Evolutionary conservation across 805 yeast genomes (phyloP), one percentile per base, ranked within the genome.

Genomic region (Brettanomyces anomalus): DNA sequence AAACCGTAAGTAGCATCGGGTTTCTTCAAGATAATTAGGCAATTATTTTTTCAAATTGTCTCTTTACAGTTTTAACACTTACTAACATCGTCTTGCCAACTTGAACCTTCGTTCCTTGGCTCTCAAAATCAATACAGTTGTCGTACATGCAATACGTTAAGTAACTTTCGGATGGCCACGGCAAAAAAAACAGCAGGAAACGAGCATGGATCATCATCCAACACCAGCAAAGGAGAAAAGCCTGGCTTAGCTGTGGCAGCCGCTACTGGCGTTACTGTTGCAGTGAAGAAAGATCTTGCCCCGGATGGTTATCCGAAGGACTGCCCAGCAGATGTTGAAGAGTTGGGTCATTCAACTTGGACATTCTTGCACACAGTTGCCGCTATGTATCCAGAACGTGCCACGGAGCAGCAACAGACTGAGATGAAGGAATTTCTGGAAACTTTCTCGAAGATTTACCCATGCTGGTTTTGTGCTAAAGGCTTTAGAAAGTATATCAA

Each of bases 391-490:
- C 97, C 98, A 0, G 79, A 71, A 33, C 61, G 53, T 0, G 94
- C 98, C 2, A 55, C 74, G 4, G 54, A 53, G 2, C 63, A 64
- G 20, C 78, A 88, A 51, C 89, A 89, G 62, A 51, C 60, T 4
- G 95, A 87, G 47, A 75, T 90, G 79, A 66, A 64, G 39, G 73
- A 76, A 39, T 89, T 93, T 50, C 57, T 93, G 40, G 65, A 64
- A 3, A 64, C 85, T 3, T 86, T 93, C 55, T 78, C 93, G 3
- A 76, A 77, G 46, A 68, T 90, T 28, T 93, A 90, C 56, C 98
- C 98, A 2, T 90, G 98, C 61, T 81, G 89, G 84, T 79, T 77
- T 67, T 90, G 97, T 66, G 96, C 95, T 0, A 74, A 74, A 31
- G 97, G 90, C 57, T 87, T 93, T 62, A 71, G 76, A 42, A 60